These are phyloP conservation scores for Eucalyptus cloeziana DNA, from an alignment of 345 rosid genomes.

Conservation along the genomic window DNA sequence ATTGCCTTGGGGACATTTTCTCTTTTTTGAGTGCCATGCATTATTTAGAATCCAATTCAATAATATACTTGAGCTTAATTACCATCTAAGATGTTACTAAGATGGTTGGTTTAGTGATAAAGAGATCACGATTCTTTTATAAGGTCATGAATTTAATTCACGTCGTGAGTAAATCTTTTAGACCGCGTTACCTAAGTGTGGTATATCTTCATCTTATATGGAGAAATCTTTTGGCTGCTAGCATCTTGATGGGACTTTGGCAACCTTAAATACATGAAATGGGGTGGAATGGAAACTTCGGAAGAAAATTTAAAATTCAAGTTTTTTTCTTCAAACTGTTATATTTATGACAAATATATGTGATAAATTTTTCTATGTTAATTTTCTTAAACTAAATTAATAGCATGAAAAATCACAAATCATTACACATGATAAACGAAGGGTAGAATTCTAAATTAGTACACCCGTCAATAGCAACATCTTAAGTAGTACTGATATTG, in stretches of 20 bases:
- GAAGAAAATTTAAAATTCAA: neutral
- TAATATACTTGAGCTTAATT: neutral
- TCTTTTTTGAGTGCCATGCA: neutral
- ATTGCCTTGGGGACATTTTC: neutral
- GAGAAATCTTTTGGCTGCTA: neutral
- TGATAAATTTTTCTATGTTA: no score
- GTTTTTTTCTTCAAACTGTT: neutral
- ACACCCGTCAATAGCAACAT: fast-evolving
- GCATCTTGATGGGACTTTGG: neutral
- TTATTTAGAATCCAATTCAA: neutral
- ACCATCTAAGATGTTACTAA: neutral
- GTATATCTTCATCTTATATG: neutral
- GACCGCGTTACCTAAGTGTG: fast-evolving
- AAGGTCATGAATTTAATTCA: neutral
- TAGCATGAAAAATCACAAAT: fast-evolving
- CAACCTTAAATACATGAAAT: neutral
- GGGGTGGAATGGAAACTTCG: neutral
- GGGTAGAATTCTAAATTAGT: no score
- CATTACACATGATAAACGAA: no score
- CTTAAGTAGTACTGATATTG: no score
- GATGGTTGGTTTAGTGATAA: neutral
- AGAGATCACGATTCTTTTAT: fast-evolving
- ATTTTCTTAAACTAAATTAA: neutral
- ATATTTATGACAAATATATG: no score
- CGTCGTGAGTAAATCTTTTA: neutral